phyloP scores from a whole-genome alignment of 805 yeast species.

The Saccharomyces mikatae region DNA sequence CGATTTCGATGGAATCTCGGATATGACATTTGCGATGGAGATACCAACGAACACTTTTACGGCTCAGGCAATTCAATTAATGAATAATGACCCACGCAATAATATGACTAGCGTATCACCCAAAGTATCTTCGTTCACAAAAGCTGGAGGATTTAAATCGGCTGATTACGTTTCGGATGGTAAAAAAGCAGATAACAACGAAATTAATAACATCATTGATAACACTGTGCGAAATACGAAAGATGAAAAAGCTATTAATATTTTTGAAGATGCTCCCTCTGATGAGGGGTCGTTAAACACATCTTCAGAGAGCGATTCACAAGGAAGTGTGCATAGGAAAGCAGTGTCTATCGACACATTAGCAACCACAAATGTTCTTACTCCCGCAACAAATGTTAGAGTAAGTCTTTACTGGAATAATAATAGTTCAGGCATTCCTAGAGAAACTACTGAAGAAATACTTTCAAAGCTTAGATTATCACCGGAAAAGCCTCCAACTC shows the following conservation, averaged over 20 bases:
- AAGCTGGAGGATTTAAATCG: not conserved
- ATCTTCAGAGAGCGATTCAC: constrained; percentile 15
- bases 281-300: constrained; percentile 18
- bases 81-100: constrained; percentile 11
- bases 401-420: constrained; percentile 26
- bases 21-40: constrained; percentile 26
- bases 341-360: constrained; percentile 30
- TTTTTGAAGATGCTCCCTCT: constrained; percentile 26
- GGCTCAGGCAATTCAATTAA: constrained; percentile 26
- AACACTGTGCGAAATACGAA: constrained; percentile 4
- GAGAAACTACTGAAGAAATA: constrained; percentile 30
- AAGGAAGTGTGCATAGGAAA: constrained; percentile 22
- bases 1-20: constrained; percentile 17
- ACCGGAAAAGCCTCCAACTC: constrained; percentile 17
- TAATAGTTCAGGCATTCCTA: constrained; percentile 15
- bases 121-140: not conserved
- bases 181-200: not conserved
- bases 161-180: not conserved
- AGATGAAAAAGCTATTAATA: constrained; percentile 14
- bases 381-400: constrained; percentile 28
- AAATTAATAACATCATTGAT: not conserved
- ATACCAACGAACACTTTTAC: constrained; percentile 22
- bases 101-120: not conserved
- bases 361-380: constrained; percentile 22
- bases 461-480: constrained; percentile 26